Evolutionary conservation across 352 stramenopile species (phyloP).

Genomic region (Phytophthora megakarya): DNA sequence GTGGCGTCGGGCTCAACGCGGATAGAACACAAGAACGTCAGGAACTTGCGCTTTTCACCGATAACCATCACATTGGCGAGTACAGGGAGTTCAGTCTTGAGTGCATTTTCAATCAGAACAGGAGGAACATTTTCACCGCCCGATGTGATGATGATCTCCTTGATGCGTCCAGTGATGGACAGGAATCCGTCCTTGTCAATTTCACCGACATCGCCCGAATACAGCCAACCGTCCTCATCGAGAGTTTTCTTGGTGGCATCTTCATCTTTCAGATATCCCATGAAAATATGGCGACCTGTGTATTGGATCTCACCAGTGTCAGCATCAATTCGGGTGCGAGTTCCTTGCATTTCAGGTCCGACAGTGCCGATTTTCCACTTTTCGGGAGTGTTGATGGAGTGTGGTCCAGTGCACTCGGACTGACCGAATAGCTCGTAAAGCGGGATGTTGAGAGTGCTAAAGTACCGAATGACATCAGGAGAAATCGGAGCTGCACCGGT

Average conservation of each 20-base stretch:
- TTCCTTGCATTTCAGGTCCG: slow-evolving; percentile 65
- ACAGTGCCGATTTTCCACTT: slow-evolving; percentile 90
- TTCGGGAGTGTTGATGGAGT: slow-evolving; percentile 64
- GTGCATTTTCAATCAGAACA: slow-evolving; percentile 84
- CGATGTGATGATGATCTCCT: slow-evolving; percentile 94
- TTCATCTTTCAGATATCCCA: slow-evolving; percentile 76
- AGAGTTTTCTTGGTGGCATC: slow-evolving; percentile 57
- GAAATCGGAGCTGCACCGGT: slow-evolving; percentile 79
- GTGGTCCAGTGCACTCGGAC: slow-evolving; percentile 90
- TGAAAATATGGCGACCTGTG: slow-evolving; percentile 70
- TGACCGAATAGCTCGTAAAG: slow-evolving; percentile 93
- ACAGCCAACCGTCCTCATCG: slow-evolving; percentile 86
- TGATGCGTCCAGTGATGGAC: slow-evolving; percentile 92
- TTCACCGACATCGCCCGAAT: slow-evolving; percentile 89
- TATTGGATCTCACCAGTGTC: slow-evolving; percentile 66
- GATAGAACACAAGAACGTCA: slow-evolving; percentile 88
- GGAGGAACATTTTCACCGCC: slow-evolving; percentile 93
- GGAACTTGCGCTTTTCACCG: slow-evolving; percentile 91
- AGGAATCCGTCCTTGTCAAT: slow-evolving; percentile 91
- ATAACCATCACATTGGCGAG: slow-evolving; percentile 91
- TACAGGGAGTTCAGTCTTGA: slow-evolving; percentile 82
- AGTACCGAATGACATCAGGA: slow-evolving; percentile 78
- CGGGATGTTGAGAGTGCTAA: slow-evolving; percentile 93
- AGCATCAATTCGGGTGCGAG: slow-evolving; percentile 53
- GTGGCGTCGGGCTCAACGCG: slow-evolving; percentile 60